These are phyloP conservation scores for Lachnellula occidentalis DNA, from an alignment of 2,329 filamentous ascomycete genomes.

Conservation along the genomic window DNA sequence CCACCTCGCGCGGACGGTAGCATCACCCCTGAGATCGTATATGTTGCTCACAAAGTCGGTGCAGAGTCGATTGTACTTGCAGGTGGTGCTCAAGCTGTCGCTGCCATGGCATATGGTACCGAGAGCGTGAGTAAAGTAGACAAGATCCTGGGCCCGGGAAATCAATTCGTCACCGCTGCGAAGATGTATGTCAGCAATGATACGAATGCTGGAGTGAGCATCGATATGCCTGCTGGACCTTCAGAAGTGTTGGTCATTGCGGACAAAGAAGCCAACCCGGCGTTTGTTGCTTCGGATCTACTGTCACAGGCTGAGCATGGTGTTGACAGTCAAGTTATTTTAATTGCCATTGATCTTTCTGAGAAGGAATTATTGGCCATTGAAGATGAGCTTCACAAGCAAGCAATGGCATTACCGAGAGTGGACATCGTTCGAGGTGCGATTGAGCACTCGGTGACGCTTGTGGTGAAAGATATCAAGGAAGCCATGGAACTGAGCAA, in stretches of 20 bases:
- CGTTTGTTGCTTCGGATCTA: conserved; percentile 91
- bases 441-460: conserved; percentile 86
- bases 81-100: conserved; percentile 90
- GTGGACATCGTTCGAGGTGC: conserved; percentile 89
- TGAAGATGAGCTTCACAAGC: conserved; percentile 82
- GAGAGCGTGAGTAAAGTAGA: conserved; percentile 93
- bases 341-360: conserved; percentile 75
- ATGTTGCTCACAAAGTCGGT: conserved; percentile 93
- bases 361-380: conserved; percentile 73
- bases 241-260: conserved; percentile 96
- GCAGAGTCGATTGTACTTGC: conserved; percentile 94
- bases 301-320: conserved; percentile 96
- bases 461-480: conserved; percentile 64
- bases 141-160: conserved; percentile 96
- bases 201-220: conserved; percentile 88
- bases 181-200: conserved; percentile 99
- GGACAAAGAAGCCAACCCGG: conserved; percentile 80
- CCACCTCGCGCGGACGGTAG: conserved; percentile 85
- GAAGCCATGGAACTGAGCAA: conserved; percentile 83
- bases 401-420: conserved; percentile 80
- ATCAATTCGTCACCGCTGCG: conserved; percentile 96
- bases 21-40: conserved; percentile 94
- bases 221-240: conserved; percentile 97
- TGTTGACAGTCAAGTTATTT: conserved; percentile 89
- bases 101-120: conserved; percentile 95